Percentiles rank a stretch among this genome's conserved stretches.
These are phyloP conservation scores for Heterobasidion annosum DNA, from an alignment of 1,284 basidiomycete species.

Conservation along the genomic window DNA sequence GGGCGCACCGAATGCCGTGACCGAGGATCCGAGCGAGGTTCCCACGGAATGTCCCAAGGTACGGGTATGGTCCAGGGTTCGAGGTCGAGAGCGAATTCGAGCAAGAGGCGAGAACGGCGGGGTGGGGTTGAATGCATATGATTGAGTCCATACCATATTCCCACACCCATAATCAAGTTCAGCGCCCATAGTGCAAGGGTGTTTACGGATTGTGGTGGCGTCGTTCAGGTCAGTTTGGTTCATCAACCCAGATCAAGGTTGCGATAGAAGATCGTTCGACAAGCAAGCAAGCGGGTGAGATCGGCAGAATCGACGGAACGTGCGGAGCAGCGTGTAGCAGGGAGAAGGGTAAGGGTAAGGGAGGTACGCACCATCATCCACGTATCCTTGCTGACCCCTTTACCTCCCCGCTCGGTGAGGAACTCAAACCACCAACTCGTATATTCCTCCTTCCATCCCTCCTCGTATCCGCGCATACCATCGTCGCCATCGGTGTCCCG, in stretches of 20 bases:
- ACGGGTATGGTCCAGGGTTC: not conserved
- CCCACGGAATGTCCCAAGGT: not conserved
- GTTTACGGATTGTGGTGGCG: no score
- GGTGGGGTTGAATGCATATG: no score
- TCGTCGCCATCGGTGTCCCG: constrained; percentile 36
- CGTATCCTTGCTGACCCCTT: constrained; percentile 90
- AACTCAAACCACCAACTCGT: constrained; percentile 84
- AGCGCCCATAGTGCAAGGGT: no score
- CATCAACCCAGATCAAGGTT: not conserved
- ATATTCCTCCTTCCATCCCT: constrained; percentile 62
- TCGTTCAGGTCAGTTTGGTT: not conserved
- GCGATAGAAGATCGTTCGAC: no score
- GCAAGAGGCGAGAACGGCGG: no score
- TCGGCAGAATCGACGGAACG: not conserved
- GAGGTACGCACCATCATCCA: constrained; percentile 71
- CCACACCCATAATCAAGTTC: no score
- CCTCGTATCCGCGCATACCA: constrained; percentile 25
- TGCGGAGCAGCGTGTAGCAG: not conserved
- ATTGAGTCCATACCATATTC: no score
- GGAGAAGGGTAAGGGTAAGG: not conserved
- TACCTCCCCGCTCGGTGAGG: constrained; percentile 58
- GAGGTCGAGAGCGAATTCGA: not conserved
- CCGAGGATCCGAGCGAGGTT: not conserved
- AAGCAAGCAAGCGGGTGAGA: not conserved
- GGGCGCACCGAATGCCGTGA: not conserved